phyloP scores from a whole-genome alignment of 345 rosid species.

The Populus nigra region DNA sequence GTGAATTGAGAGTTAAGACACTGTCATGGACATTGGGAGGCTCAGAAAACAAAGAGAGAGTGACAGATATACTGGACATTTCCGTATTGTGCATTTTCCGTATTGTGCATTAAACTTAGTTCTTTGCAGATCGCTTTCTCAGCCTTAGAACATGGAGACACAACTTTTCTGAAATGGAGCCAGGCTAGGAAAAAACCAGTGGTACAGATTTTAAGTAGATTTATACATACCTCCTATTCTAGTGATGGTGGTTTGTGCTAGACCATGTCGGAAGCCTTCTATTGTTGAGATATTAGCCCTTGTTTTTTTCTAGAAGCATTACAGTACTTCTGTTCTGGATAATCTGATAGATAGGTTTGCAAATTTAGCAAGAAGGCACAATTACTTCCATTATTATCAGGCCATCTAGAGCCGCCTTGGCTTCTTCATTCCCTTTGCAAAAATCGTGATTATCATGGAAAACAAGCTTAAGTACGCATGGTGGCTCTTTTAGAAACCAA shows the following conservation, averaged over 20 bases:
- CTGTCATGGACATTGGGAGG: constrained; percentile 11
- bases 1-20: neutral
- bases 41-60: constrained; percentile 29
- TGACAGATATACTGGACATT: constrained; percentile 28
- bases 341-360: neutral
- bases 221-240: constrained; percentile 1
- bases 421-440: neutral
- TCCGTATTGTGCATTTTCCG: constrained; percentile 24
- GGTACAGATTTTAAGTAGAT: constrained; percentile 24
- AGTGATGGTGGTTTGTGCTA: constrained; percentile 26
- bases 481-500: neutral
- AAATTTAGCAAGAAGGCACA: neutral
- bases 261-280: constrained; percentile 31
- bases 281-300: constrained; percentile 2
- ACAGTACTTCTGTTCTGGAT: neutral
- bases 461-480: neutral
- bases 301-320: neutral
- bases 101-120: constrained; percentile 17
- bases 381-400: neutral
- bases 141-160: constrained; percentile 40
- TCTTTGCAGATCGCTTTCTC: constrained; percentile 23
- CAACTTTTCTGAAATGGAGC: constrained; percentile 16
- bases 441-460: neutral
- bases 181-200: constrained; percentile 8
- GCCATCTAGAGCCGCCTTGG: neutral